Conservation (phyloP, 768 basidiomycete genomes). For the Serendipita indica region DNA sequence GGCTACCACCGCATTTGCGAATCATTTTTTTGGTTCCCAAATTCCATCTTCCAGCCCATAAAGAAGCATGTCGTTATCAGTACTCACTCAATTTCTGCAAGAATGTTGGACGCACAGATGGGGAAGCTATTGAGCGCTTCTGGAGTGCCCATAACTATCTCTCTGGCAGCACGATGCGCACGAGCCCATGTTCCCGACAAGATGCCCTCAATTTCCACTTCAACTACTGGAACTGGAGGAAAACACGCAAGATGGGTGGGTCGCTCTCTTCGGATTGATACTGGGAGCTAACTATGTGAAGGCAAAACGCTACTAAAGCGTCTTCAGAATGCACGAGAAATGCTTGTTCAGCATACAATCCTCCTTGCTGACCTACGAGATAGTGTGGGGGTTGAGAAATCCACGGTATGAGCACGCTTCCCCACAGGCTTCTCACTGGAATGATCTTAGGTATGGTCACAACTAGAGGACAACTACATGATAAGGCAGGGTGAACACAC, state of each 20-base stretch:
- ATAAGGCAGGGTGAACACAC: neutral
- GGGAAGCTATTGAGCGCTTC: conserved; percentile 26
- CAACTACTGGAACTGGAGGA: neutral
- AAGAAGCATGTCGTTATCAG: conserved; percentile 18
- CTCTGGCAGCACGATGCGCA: neutral
- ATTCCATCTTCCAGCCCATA: conserved; percentile 28
- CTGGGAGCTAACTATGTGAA: no score
- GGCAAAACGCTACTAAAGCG: neutral
- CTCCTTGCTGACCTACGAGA: neutral
- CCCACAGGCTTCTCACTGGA: no score
- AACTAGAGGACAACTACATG: neutral
- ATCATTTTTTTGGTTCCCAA: conserved; percentile 23
- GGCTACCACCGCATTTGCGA: neutral
- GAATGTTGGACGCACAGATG: conserved; percentile 23
- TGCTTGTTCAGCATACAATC: neutral
- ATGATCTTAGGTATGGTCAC: neutral
- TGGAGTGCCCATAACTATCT: conserved; percentile 7
- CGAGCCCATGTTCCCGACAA: neutral
- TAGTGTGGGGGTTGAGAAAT: neutral
- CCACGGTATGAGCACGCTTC: neutral
- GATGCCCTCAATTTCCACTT: conserved; percentile 1
- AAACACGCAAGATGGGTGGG: neutral
- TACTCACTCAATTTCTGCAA: conserved; percentile 23
- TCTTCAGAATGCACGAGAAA: neutral
- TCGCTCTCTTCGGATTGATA: neutral